phyloP scores from a whole-genome alignment of 305 asterid genomes.

The Fraxinus platypoda region DNA sequence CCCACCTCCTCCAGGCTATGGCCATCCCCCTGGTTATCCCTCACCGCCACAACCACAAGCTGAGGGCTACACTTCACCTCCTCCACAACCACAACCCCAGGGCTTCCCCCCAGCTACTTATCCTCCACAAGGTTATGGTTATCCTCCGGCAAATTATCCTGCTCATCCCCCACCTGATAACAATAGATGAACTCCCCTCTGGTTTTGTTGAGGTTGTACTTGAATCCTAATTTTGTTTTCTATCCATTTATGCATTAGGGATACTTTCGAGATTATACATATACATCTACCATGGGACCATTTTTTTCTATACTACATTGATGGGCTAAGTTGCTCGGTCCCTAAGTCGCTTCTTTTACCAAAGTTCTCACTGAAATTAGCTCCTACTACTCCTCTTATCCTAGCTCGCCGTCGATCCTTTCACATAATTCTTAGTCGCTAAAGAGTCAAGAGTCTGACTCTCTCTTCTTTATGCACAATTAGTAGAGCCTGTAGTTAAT shows the following conservation, averaged over 20 bases:
- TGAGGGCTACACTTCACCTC: slow-evolving; percentile 2
- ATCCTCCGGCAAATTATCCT: neutral
- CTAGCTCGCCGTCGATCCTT: neutral
- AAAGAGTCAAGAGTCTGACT: neutral
- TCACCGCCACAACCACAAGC: slow-evolving; percentile 16
- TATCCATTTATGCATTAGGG: neutral
- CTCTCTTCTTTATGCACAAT: neutral
- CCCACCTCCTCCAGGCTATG: slow-evolving; percentile 20
- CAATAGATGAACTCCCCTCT: neutral
- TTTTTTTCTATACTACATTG: neutral
- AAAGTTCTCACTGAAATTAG: neutral
- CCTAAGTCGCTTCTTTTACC: neutral
- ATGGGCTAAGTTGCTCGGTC: neutral
- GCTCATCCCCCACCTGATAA: slow-evolving; percentile 8
- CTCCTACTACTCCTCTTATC: neutral
- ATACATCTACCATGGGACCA: neutral
- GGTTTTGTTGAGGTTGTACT: neutral
- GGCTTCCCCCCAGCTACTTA: slow-evolving; percentile 7
- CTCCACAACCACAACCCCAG: neutral
- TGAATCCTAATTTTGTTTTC: neutral
- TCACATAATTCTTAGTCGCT: neutral
- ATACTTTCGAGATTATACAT: neutral
- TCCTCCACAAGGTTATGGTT: neutral
- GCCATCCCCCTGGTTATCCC: neutral
- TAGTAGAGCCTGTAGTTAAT: neutral